Conservation (phyloP, 768 basidiomycete genomes). For the Fistulinella prunicolor region DNA sequence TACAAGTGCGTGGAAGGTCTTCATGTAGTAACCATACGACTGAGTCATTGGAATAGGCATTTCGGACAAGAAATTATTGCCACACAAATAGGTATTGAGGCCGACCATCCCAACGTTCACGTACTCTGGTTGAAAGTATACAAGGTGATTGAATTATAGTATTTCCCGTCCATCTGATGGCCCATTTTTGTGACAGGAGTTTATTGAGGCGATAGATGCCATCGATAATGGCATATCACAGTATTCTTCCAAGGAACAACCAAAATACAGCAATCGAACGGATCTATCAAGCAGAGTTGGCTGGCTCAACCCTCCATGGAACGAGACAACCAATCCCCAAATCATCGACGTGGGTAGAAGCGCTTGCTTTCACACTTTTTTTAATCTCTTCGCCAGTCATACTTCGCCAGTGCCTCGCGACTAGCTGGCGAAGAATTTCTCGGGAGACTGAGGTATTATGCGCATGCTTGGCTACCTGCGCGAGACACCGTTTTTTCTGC, state of each 20-base stretch:
- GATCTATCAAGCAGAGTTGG: constrained; percentile 84
- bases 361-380: constrained; percentile 3
- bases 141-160: constrained; percentile 43
- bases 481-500: constrained; percentile 71
- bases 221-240: constrained; percentile 94
- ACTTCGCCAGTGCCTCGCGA: constrained; percentile 75
- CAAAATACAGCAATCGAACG: constrained; percentile 74
- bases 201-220: constrained; percentile 91
- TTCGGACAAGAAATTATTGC: constrained; percentile 87
- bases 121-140: constrained; percentile 88
- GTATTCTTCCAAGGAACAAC: constrained; percentile 61
- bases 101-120: constrained; percentile 61
- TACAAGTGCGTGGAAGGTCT: constrained; percentile 70
- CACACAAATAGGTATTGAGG: constrained; percentile 46
- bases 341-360: constrained; percentile 63
- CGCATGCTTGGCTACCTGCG: constrained; percentile 90
- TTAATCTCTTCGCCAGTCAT: constrained; percentile 43
- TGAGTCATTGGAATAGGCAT: constrained; percentile 49
- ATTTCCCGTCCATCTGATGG: constrained; percentile 1
- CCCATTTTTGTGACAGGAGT: constrained; percentile 51
- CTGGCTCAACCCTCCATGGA: constrained; percentile 90
- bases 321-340: constrained; percentile 65
- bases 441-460: constrained; percentile 74
- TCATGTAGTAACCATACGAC: neutral
- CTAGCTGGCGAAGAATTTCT: constrained; percentile 87